These are phyloP conservation scores for Scleroderma bovista DNA, from an alignment of 768 basidiomycete species.

Conservation along the genomic window DNA sequence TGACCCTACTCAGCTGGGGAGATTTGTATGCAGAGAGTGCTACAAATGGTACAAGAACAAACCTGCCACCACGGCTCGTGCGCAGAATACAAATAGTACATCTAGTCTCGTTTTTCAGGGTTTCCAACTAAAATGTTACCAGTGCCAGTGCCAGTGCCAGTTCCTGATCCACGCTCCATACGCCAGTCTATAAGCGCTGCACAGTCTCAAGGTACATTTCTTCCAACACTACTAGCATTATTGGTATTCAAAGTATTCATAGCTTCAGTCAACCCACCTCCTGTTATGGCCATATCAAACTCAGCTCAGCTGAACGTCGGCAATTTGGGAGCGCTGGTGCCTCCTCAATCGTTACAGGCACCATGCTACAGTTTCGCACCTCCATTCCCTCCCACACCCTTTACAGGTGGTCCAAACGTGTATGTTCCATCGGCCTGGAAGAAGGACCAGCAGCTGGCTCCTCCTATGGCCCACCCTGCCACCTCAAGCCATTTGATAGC, in stretches of 20 bases:
- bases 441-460: neutral
- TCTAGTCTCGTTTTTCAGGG: neutral
- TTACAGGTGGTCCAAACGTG: neutral
- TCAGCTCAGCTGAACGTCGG: neutral
- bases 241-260: neutral
- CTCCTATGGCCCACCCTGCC: neutral
- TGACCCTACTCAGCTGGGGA: neutral
- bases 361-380: neutral
- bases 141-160: neutral
- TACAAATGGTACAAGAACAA: neutral
- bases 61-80: neutral
- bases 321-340: too few relatives aligned
- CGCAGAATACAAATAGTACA: too few relatives aligned
- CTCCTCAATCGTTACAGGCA: too few relatives aligned
- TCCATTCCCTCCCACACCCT: neutral
- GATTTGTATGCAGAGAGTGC: conserved; percentile 2
- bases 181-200: neutral
- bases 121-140: neutral
- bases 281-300: neutral
- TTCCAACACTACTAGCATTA: neutral
- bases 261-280: neutral
- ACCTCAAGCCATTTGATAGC: neutral
- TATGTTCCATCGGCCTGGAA: conserved; percentile 1
- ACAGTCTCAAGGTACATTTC: neutral
- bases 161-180: neutral